Evolutionary conservation across 2,329 filamentous ascomycete species (phyloP), one percentile per base, ranked within the genome.

Genomic region (Magnaporthiopsis incrustans): DNA sequence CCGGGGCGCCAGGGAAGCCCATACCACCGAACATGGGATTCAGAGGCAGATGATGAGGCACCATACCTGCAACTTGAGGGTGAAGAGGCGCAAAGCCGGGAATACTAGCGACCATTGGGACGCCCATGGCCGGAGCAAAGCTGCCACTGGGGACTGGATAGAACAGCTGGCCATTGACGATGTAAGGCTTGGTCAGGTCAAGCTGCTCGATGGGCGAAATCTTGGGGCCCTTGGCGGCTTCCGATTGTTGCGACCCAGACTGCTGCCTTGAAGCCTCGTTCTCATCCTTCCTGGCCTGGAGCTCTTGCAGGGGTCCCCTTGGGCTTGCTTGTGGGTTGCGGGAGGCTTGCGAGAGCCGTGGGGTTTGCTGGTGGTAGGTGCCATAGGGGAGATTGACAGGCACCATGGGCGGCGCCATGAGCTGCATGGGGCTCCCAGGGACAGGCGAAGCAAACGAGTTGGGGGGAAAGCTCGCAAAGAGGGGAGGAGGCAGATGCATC

Each of bases 181-280:
- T 73, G 67, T 79, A 81, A 1, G 81, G 78, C 50, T 77, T 77
- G 38, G 69, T 76, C 32, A 73, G 75, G 62, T 84, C 81, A 64
- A 81, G 78, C 62, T 80, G 77, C 25, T 80, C 79, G 0, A 77
- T 75, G 14, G 77, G 74, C 1, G 78, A 75, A 56, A 78, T 69
- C 57, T 75, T 72, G 38, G 33, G 62, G 22, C 72, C 66, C 35
- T 72, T 72, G 3, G 68, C 60, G 5, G 68, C 60, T 5, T 78
- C 74, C 66, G 10, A 66, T 66, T 33, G 67, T 70, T 38, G 74
- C 72, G 63, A 77, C 71, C 59, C 76, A 1, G 44, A 53, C 44
- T 53, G 44, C 44, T 22, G 44, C 44, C 22, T 53, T n/a, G 44
- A 53, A 76, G 78, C 75, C 22, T 72, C 71, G 26, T 73, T 71